A percentile compares a stretch with the other conserved stretches of the same genome.
phyloP scores from a whole-genome alignment of 805 yeast genomes.

The Schwanniomyces pseudopolymorphus region DNA sequence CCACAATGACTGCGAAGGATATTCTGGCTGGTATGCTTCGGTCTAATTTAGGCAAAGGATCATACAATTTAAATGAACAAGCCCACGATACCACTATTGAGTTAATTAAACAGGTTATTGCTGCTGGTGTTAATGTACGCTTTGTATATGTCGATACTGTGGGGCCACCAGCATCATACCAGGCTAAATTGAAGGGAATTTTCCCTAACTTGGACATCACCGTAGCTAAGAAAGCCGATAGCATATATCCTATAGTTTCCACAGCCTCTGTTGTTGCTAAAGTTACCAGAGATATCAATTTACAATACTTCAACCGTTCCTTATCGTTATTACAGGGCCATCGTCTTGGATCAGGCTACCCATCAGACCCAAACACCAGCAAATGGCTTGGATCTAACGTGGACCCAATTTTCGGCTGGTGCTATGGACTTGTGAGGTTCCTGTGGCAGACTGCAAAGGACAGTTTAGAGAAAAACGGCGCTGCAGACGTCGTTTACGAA shows the following conservation, averaged over 20 bases:
- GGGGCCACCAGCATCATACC: constrained; percentile 89
- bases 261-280: constrained; percentile 96
- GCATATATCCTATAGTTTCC: constrained; percentile 86
- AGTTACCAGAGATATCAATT: constrained; percentile 81
- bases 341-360: constrained; percentile 83
- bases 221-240: constrained; percentile 94
- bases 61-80: constrained; percentile 84
- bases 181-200: constrained; percentile 61
- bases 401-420: constrained; percentile 86
- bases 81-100: constrained; percentile 94
- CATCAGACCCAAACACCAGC: constrained; percentile 87
- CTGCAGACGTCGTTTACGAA: constrained; percentile 61
- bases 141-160: constrained; percentile 93
- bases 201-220: constrained; percentile 75
- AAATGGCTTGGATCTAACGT: constrained; percentile 65
- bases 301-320: constrained; percentile 35
- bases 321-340: constrained; percentile 37
- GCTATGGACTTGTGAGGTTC: constrained; percentile 65
- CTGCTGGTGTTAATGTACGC: constrained; percentile 58
- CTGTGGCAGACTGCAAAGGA: constrained; percentile 95
- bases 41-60: constrained; percentile 46
- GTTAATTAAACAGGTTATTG: constrained; percentile 64
- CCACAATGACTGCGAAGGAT: constrained; percentile 82
- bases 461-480: constrained; percentile 53
- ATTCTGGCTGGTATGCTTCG: constrained; percentile 85